Conservation (phyloP, 2,329 filamentous ascomycete genomes). For the Trichoderma oligosporum region DNA sequence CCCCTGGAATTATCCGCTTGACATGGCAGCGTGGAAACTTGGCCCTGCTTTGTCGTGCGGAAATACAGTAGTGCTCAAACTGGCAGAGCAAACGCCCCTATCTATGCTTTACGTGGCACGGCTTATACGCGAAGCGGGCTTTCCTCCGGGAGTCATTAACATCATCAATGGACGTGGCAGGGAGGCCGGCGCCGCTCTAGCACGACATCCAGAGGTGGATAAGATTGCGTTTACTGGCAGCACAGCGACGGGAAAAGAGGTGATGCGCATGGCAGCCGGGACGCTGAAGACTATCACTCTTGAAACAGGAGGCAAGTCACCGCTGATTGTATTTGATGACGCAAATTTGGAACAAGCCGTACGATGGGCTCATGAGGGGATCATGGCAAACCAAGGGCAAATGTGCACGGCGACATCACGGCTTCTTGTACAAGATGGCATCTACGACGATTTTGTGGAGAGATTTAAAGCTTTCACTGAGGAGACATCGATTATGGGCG, state of each 20-base stretch:
- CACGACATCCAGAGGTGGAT: slow-evolving; percentile 59
- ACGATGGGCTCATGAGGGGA: slow-evolving; percentile 43
- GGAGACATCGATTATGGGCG: slow-evolving; percentile 55
- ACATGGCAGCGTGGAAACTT: slow-evolving; percentile 56
- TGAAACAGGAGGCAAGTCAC: slow-evolving; percentile 59
- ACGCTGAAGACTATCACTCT: slow-evolving; percentile 58
- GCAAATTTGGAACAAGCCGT: slow-evolving; percentile 61
- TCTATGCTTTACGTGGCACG: slow-evolving; percentile 59
- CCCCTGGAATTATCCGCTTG: slow-evolving; percentile 77
- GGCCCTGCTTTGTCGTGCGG: slow-evolving; percentile 59
- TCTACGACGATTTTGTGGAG: slow-evolving; percentile 59
- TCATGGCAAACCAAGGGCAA: slow-evolving; percentile 56
- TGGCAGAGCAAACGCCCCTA: slow-evolving; percentile 58
- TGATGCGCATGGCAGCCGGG: slow-evolving; percentile 64
- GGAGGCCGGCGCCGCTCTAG: slow-evolving; percentile 61
- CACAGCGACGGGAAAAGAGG: slow-evolving; percentile 62
- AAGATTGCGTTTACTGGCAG: slow-evolving; percentile 72
- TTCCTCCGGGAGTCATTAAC: slow-evolving; percentile 70
- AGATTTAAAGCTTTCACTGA: slow-evolving; percentile 56
- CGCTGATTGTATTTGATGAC: slow-evolving; percentile 57
- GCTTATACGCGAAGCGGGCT: slow-evolving; percentile 65
- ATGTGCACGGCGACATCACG: slow-evolving; percentile 58
- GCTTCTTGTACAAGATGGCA: slow-evolving; percentile 54
- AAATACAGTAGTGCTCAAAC: slow-evolving; percentile 57
- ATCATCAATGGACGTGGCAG: slow-evolving; percentile 64